Conservation (phyloP, 768 basidiomycete species). For the Lactifluus echinatus region DNA sequence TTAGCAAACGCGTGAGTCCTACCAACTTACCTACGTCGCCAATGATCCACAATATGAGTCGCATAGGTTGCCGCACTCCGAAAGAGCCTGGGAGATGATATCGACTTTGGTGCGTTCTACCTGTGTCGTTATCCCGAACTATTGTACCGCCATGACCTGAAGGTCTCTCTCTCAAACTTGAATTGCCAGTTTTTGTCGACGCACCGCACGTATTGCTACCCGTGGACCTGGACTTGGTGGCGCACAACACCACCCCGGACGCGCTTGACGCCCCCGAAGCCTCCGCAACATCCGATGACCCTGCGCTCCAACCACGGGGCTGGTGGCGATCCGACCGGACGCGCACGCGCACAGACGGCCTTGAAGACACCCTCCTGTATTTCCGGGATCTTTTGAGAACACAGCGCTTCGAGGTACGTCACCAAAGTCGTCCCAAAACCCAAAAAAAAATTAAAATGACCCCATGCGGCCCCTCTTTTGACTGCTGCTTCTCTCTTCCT, state of each 20-base stretch:
- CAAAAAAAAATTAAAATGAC: too few relatives aligned
- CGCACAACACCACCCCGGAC: slow-evolving; percentile 24
- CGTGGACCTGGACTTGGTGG: slow-evolving; percentile 48
- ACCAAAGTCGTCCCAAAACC: slow-evolving; percentile 8
- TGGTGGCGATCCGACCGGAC: slow-evolving; percentile 63
- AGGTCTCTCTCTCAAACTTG: not conserved
- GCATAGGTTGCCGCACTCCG: slow-evolving; percentile 59
- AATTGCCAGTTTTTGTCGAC: slow-evolving; percentile 58
- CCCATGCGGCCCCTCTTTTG: too few relatives aligned
- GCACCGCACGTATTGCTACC: slow-evolving; percentile 61
- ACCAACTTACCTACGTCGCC: not conserved
- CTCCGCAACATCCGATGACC: slow-evolving; percentile 33
- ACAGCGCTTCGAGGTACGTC: slow-evolving; percentile 58
- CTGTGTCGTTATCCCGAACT: not conserved
- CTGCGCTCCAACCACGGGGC: slow-evolving; percentile 47
- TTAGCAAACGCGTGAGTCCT: too few relatives aligned
- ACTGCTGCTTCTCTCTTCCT: not conserved
- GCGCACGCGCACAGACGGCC: slow-evolving; percentile 42
- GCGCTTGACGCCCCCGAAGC: slow-evolving; percentile 36
- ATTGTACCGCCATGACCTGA: not conserved
- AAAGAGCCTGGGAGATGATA: slow-evolving; percentile 45
- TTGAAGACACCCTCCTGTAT: slow-evolving; percentile 46
- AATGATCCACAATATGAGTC: not conserved
- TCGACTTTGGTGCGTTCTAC: slow-evolving; percentile 48
- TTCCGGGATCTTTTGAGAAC: slow-evolving; percentile 50